phyloP scores from a whole-genome alignment of 306 rosid species.

The Malus fusca region DNA sequence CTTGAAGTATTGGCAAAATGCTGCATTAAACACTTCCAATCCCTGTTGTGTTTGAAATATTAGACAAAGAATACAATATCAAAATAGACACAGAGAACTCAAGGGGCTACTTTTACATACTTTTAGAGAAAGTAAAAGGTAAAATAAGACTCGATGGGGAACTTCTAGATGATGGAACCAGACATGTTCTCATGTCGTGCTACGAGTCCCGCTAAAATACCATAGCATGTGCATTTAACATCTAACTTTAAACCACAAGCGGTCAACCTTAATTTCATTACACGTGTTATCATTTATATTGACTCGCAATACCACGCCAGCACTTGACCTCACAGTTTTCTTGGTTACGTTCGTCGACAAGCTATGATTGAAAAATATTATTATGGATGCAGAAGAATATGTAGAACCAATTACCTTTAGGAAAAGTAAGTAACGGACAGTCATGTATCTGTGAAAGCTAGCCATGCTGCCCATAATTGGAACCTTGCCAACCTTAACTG shows the following conservation, averaged over 20 bases:
- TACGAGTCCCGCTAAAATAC: neutral
- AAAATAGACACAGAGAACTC: neutral
- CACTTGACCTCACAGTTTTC: neutral
- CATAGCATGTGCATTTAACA: neutral
- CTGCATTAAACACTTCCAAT: constrained; percentile 47
- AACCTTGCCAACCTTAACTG: constrained; percentile 45
- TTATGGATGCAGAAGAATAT: neutral
- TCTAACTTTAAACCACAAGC: neutral
- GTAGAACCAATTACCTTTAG: constrained; percentile 35
- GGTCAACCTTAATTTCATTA: neutral
- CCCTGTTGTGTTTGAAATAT: constrained; percentile 33
- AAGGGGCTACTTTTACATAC: neutral
- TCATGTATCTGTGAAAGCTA: constrained; percentile 61
- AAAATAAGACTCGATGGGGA: neutral
- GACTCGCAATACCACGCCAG: neutral
- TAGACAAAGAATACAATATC: neutral
- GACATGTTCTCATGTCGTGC: neutral
- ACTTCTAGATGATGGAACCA: neutral
- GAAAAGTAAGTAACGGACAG: constrained; percentile 51
- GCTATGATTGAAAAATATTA: neutral
- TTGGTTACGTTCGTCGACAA: neutral
- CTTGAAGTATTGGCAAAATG: constrained; percentile 56
- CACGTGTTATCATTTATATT: neutral
- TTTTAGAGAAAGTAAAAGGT: neutral
- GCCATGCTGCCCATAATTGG: constrained; percentile 41